Conservation (phyloP, 2,329 filamentous ascomycete species). For the Myrmaecium sp. region DNA sequence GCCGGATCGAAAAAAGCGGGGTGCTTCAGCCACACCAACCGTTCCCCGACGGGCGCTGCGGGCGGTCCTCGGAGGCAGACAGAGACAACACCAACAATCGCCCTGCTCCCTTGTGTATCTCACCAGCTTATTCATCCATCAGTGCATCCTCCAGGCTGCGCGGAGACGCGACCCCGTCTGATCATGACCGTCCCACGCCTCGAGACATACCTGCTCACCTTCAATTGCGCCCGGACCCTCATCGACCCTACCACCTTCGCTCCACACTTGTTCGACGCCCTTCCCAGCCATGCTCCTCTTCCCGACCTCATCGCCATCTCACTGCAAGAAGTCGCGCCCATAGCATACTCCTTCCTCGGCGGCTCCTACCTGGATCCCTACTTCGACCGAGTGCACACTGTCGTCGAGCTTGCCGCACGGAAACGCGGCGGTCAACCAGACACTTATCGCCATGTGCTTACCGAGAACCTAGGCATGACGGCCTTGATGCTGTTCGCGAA, state of each 20-base stretch:
- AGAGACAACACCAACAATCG: too few species aligned
- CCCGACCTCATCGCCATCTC: constrained; percentile 50
- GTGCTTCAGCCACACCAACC: too few species aligned
- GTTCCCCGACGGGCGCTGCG: too few species aligned
- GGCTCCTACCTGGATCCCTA: constrained; percentile 64
- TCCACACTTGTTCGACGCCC: constrained; percentile 45
- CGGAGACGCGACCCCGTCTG: too few species aligned
- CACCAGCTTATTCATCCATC: too few species aligned
- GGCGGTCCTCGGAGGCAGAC: too few species aligned
- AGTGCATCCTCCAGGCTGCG: too few species aligned
- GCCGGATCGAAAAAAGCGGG: too few species aligned
- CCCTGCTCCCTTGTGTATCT: too few species aligned
- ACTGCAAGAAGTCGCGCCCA: constrained; percentile 78
- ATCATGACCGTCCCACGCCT: too few species aligned
- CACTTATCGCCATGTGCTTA: constrained; percentile 52
- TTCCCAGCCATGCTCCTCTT: constrained; percentile 34
- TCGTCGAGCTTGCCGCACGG: constrained; percentile 51
- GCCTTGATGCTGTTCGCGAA: constrained; percentile 72
- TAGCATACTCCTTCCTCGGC: constrained; percentile 72
- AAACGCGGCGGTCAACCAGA: constrained; percentile 22
- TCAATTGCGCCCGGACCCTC: constrained; percentile 65
- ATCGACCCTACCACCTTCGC: constrained; percentile 58
- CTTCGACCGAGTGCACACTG: constrained; percentile 51
- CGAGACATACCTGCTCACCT: constrained; percentile 65
- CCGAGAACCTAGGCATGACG: constrained; percentile 74